Evolutionary conservation across 1,284 basidiomycete genomes (phyloP).

Genomic region (Apiotrichum akiyoshidainum): DNA sequence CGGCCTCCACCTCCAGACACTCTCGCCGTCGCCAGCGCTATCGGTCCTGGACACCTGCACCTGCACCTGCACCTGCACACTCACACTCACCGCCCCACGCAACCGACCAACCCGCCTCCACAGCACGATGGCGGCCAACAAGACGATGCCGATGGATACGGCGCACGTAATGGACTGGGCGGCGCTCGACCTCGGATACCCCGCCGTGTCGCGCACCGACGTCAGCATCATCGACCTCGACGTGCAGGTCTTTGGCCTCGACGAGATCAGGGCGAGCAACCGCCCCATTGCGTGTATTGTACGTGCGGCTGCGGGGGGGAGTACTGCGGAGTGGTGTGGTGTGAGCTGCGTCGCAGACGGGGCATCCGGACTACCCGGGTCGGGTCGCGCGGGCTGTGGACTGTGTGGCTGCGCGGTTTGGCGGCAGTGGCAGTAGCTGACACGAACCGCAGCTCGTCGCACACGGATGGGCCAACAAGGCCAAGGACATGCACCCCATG

Average conservation of each 20-base stretch:
- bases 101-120: too few relatives aligned
- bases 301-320: constrained; percentile 5
- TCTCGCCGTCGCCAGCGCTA: too few relatives aligned
- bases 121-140: background rate
- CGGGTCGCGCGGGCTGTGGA: too few relatives aligned
- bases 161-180: constrained; percentile 24
- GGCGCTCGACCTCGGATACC: constrained; percentile 22
- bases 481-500: constrained; percentile 34
- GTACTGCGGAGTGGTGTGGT: too few relatives aligned
- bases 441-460: constrained; percentile 36
- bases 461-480: constrained; percentile 38
- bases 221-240: constrained; percentile 30
- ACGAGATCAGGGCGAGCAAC: constrained; percentile 29
- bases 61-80: too few relatives aligned
- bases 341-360: too few relatives aligned
- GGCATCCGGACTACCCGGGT: too few relatives aligned
- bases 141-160: background rate
- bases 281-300: constrained; percentile 32
- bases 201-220: background rate
- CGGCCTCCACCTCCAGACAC: too few relatives aligned
- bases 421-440: too few relatives aligned
- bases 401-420: too few relatives aligned
- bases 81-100: too few relatives aligned
- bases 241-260: constrained; percentile 34
- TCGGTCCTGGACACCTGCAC: too few relatives aligned